Evolutionary conservation across 202 grass and related monocot species (phyloP), one percentile per base, ranked within the genome.

Genomic region (Digitaria exilis): DNA sequence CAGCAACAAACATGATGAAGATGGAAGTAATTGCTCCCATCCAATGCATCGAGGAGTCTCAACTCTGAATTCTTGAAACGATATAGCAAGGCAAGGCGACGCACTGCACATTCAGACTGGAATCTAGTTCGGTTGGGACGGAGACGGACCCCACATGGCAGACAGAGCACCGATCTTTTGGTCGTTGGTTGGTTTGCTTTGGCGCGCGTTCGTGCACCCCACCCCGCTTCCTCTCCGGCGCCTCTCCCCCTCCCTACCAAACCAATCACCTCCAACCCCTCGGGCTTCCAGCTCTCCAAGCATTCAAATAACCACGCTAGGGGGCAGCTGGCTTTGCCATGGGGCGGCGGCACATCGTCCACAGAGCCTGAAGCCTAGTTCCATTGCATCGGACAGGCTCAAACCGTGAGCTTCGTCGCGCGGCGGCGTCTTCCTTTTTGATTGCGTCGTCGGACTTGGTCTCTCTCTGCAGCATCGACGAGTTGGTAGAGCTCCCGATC

Each of bases 281-380:
- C 29, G 28, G 28, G 19, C 13, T 34, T 34, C 46, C 46, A 15
- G 46, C 70, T 54, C 70, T 54, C 71, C 71, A 24, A 2, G 29
- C 71, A 54, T 73, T 73, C 71, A 73, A 73, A 73, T 73, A 73
- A 73, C 71, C 71, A 22, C 34, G 71, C 48, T 29, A 15, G 30
- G 48, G 71, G 48, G 71, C 71, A 73, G 71, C 71, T 73, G 71
- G 71, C 71, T 50, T 30, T 30, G 35, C 21, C 71, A 48, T 54
- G 35, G 71, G 71, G 29, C 71, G 48, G 8, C 29, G 29, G n/a
- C 55, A 60, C 58, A 61, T 61, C 58, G 25, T 28, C 22, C 22
- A 49, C 15, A 59, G 24, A 59, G 24, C 54, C 25, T 60, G 57
- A 60, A 29, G 29, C 29, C 7, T 39, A 39, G 15, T 32, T 9